Base-by-base conservation (phyloP, 441 rosid species). In the Codiaeum variegatum region DNA sequence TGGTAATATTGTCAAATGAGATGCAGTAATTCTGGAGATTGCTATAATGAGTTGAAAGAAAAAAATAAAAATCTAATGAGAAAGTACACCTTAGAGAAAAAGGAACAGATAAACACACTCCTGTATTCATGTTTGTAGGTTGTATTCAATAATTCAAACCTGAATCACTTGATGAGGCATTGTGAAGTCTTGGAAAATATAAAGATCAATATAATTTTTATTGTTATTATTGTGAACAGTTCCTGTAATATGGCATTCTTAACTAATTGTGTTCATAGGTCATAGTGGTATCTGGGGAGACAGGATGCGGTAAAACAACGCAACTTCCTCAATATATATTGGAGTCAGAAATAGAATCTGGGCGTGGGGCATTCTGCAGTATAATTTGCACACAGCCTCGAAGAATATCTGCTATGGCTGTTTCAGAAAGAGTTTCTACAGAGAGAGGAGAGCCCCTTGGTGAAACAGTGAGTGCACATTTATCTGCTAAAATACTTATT, bases 281-380 rank as follows among this genome's bases (percentile, higher is more conserved):
- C 58, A 84, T 91, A 70, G 97, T 95, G 34, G 89, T 95, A 81
- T 93, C 99, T 63, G 99, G 99, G 62, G 99, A 95, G 88, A 95
- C 99, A 75, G 98, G 99, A 75, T 95, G 99, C 82, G 99, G 99
- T 34, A 95, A 95, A 86, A 95, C 99, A 80, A 95, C 99, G 80
- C 99, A 95, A 79, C 92, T 95, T 77, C 99, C 99, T 21, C 99
- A 95, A 70, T 93, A 90, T 71, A 83, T 93, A 76, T 79, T 95
- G 78, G 99, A 95, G 84, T 93, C 99, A 65, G 97, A 95, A 85
- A 89, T 93, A 78, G 98, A 95, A 81, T 91, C 94, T 83, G 99
- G 97, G 23, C 95, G 98, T 51, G 99, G 99, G 78, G 98, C 97
- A 78, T 90, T 89, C 81, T 95, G 99, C 77, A 91, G 82, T 85